A percentile compares a stretch with the other conserved stretches of the same genome.
phyloP scores from a whole-genome alignment of 2,329 filamentous ascomycete genomes.

The Phyllosticta citriasiana region DNA sequence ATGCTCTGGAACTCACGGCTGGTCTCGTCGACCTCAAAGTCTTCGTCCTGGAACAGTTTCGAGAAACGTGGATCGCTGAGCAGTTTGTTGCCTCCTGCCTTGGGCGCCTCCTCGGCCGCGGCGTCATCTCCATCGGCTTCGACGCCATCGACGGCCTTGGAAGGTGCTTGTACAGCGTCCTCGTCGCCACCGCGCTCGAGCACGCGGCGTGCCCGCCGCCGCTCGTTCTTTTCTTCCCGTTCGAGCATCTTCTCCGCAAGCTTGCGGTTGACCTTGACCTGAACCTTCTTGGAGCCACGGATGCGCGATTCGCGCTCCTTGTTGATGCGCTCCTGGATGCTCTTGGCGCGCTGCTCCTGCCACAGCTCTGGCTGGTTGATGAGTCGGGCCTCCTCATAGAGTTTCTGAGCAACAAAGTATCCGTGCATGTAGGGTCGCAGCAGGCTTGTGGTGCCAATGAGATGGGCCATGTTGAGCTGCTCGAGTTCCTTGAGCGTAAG shows the following conservation, averaged over 20 bases:
- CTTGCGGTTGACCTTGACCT: conserved; percentile 78
- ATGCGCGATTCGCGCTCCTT: conserved; percentile 95
- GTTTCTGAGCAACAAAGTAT: conserved; percentile 88
- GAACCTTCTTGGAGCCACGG: conserved; percentile 83
- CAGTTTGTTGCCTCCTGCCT: conserved; percentile 41
- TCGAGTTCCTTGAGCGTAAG: conserved; percentile 79
- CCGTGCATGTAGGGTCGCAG: conserved; percentile 97
- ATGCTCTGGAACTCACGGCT: conserved; percentile 78
- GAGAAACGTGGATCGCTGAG: conserved; percentile 81
- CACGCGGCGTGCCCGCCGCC: conserved; percentile 35
- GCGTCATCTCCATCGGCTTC: conserved; percentile 45
- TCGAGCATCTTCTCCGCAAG: conserved; percentile 55
- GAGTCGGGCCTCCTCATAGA: conserved; percentile 89
- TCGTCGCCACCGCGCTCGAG: conserved; percentile 52
- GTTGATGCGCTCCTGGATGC: conserved; percentile 88
- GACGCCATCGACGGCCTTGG: conserved; percentile 1
- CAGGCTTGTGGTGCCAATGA: conserved; percentile 82
- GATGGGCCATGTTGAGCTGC: conserved; percentile 73
- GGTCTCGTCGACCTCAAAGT: conserved; percentile 83
- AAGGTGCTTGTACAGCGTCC: conserved; percentile 27
- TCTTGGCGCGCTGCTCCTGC: conserved; percentile 85
- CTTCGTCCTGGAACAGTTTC: conserved; percentile 82
- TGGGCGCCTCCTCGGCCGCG: conserved; percentile 27
- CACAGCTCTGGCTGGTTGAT: conserved; percentile 91
- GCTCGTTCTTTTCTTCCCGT: conserved; percentile 57